Evolutionary conservation across 2,329 filamentous ascomycete species (phyloP).

Genomic region (Apiospora rasikravindrae): DNA sequence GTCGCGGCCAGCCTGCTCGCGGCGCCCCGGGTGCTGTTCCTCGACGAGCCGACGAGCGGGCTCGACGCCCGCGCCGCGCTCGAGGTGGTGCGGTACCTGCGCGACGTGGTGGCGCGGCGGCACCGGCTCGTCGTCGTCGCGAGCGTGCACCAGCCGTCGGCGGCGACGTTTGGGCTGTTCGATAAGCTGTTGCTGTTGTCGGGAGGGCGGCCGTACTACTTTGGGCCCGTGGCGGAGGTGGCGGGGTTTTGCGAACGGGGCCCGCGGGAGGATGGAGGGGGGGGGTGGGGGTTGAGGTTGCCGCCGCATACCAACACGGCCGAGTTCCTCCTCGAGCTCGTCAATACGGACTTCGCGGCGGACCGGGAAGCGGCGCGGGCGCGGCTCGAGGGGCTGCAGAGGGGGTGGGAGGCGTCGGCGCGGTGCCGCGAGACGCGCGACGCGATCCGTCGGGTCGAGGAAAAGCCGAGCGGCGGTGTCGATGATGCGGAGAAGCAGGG

Average conservation of each 20-base stretch:
- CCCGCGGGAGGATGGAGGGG: constrained; percentile 26
- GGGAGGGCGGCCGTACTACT: constrained; percentile 73
- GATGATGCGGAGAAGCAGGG: constrained; percentile 23
- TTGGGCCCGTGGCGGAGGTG: constrained; percentile 64
- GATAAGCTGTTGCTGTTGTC: constrained; percentile 80
- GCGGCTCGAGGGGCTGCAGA: constrained; percentile 58
- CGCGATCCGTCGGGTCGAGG: constrained; percentile 32
- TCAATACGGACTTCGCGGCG: constrained; percentile 76
- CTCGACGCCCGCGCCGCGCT: constrained; percentile 78
- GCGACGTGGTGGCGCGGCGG: constrained; percentile 62
- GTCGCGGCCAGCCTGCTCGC: constrained; percentile 84
- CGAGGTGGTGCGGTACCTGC: constrained; percentile 78
- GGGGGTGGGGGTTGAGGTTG: constrained; percentile 57
- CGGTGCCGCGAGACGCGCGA: constrained; percentile 34
- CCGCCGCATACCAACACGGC: constrained; percentile 78
- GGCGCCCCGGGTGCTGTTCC: constrained; percentile 77
- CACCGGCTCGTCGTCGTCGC: constrained; percentile 79
- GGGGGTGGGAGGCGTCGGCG: constrained; percentile 59
- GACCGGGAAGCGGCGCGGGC: constrained; percentile 52
- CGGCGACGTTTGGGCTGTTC: constrained; percentile 78
- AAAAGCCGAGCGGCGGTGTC: constrained; percentile 36
- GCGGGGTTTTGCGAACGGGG: constrained; percentile 71
- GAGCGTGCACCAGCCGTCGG: constrained; percentile 86
- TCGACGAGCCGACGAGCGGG: constrained; percentile 85
- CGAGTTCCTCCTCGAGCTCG: constrained; percentile 78